phyloP scores from a whole-genome alignment of 2,329 filamentous ascomycete species.

The Diaporthe sp. region DNA sequence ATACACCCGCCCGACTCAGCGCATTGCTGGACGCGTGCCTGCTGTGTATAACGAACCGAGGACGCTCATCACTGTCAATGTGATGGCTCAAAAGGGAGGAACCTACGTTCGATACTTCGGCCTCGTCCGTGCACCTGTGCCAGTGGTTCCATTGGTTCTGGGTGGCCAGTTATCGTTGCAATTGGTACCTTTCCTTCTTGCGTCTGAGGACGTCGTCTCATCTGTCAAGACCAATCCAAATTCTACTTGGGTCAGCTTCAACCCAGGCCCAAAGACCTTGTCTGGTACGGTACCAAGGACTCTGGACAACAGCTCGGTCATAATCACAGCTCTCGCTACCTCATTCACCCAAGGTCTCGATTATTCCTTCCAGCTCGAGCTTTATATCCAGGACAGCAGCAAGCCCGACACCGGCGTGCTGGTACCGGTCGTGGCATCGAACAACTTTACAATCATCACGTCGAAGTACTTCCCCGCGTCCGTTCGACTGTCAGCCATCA shows the following conservation, averaged over 20 bases:
- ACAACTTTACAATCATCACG: constrained; percentile 6
- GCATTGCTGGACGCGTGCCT: constrained; percentile 1
- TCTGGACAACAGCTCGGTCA: neutral
- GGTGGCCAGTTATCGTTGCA: neutral
- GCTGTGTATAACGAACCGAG: neutral
- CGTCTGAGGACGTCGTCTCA: neutral
- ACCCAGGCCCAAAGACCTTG: neutral
- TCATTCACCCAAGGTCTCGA: neutral
- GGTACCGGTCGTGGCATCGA: constrained; percentile 11
- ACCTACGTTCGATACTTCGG: constrained; percentile 17
- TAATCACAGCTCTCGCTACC: neutral
- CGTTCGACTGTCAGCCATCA: constrained; percentile 6
- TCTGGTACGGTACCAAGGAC: constrained; percentile 7
- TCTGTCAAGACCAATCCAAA: neutral
- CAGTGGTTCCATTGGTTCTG: neutral
- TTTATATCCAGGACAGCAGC: constrained; percentile 3
- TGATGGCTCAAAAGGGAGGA: neutral
- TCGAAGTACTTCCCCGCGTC: constrained; percentile 12
- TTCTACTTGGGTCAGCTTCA: neutral
- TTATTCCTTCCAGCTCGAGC: constrained; percentile 13
- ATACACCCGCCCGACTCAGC: neutral
- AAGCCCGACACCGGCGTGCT: neutral
- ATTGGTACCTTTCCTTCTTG: neutral
- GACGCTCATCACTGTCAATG: constrained; percentile 1
- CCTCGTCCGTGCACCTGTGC: neutral